phyloP scores from a whole-genome alignment of 2,329 filamentous ascomycete genomes.

The Penicillium sclerotiorum region DNA sequence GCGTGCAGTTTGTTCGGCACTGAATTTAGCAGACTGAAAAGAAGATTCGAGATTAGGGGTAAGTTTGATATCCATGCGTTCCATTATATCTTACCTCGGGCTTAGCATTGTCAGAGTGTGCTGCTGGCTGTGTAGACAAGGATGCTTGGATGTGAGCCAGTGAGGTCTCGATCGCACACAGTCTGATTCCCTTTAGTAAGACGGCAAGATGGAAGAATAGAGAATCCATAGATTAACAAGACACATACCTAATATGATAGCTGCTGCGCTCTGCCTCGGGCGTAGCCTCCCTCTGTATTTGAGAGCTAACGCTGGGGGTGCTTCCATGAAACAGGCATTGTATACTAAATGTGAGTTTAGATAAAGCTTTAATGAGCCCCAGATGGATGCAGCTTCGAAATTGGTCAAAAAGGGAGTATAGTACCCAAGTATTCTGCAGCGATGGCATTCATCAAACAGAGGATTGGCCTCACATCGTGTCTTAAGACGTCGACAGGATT shows the following conservation, averaged over 20 bases:
- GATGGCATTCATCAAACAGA: slow-evolving; percentile 15
- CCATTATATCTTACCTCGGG: neutral
- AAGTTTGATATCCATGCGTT: neutral
- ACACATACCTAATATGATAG: no score
- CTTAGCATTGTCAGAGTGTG: neutral
- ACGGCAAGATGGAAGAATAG: neutral
- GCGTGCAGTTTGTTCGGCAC: slow-evolving; percentile 15
- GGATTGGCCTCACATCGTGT: slow-evolving; percentile 20
- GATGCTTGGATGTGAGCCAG: slow-evolving; percentile 10
- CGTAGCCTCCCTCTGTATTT: neutral
- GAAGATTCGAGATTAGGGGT: neutral
- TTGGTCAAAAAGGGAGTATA: no score
- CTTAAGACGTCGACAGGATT: slow-evolving; percentile 23
- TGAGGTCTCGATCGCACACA: slow-evolving; percentile 8
- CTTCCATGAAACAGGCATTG: slow-evolving; percentile 10
- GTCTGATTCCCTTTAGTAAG: neutral
- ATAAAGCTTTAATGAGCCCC: neutral
- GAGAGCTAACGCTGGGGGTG: neutral
- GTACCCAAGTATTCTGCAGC: slow-evolving; percentile 16
- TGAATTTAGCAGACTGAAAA: slow-evolving; percentile 1
- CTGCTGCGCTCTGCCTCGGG: neutral
- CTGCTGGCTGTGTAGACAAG: neutral
- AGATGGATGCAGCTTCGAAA: no score
- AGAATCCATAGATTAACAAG: no score
- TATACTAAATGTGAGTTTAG: neutral